Evolutionary conservation across 768 basidiomycete species (phyloP), one percentile per base, ranked within the genome.

Genomic region (Pleurotus tuoliensis): DNA sequence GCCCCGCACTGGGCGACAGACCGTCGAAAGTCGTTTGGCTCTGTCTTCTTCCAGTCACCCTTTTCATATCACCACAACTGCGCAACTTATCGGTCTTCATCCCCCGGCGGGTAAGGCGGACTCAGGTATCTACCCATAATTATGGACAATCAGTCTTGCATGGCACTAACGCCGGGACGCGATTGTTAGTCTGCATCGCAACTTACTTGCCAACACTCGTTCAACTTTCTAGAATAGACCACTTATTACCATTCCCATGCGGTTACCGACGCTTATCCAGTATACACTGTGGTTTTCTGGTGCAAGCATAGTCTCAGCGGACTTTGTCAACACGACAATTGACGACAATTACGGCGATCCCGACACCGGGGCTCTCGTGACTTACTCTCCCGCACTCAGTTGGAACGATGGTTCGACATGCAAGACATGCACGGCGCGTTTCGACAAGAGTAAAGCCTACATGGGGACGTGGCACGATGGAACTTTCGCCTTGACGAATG

Each of bases 291-390:
- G 41, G 15, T 13, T 44, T 12, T 16, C 41, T 44, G 13, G 41
- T 44, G 15, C 13, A n/a, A 15, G 41, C 49, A 15, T 22, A 12
- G 49, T 37, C 34, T 34, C 39, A 34, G 49, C 49, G 24, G 30
- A 25, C 39, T 40, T 55, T 18, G 41, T 47, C 6, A 56, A 56
- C 27, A 49, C 20, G 18, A 56, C 55, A 3, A 47, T 56, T 34
- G 55, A 56, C 55, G 55, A 56, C 18, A 38, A 56, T n/a, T 50
- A 46, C 34, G 55, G 55, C 7, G 55, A 56, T 18, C 43, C 41
- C 12, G 45, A 46, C 20, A 56, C 55, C 27, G 41, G 44, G 13
- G 41, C 46, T 24, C 34, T 56, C 20, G 25, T 47, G 8, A 56
- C 34, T 6, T 56, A 56, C 24, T 56, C 55, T 13, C 46, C 55